Evolutionary conservation across 176 grass and related monocot species (phyloP).

Genomic region (Oropetium thomaeum): DNA sequence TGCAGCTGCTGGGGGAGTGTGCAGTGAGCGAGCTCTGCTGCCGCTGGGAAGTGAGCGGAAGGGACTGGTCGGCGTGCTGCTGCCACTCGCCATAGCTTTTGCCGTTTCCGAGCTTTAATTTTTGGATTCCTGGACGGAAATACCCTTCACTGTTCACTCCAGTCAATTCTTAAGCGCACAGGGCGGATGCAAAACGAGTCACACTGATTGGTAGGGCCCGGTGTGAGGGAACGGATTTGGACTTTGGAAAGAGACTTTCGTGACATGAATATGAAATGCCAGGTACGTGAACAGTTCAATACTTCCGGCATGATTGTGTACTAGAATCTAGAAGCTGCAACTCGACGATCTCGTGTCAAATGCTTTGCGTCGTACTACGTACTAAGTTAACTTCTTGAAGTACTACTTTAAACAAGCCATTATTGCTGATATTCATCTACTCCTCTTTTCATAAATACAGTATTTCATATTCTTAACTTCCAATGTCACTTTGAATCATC

Average conservation of each 20-base stretch:
- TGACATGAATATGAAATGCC: not conserved
- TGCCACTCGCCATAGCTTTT: constrained; percentile 40
- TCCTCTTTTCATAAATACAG: no score
- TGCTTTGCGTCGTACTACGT: no score
- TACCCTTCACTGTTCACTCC: no score
- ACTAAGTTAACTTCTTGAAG: no score
- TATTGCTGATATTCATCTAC: no score
- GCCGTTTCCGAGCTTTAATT: constrained; percentile 52
- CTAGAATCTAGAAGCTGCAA: no score
- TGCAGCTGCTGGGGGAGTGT: constrained; percentile 2
- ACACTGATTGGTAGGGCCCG: not conserved
- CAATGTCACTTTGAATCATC: no score
- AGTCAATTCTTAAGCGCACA: constrained; percentile 26
- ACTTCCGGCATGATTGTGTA: not conserved
- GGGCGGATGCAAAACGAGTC: not conserved
- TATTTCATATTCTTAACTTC: no score
- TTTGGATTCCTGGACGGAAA: constrained; percentile 23
- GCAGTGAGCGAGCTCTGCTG: constrained; percentile 10
- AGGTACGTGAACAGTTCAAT: not conserved
- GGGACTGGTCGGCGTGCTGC: constrained; percentile 22
- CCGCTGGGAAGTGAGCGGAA: constrained; percentile 15
- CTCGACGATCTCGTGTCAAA: no score
- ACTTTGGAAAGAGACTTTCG: not conserved
- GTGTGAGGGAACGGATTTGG: no score
- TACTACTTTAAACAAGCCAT: no score